phyloP scores from a whole-genome alignment of 140 eudicot genomes.

The Bidens hawaiensis region DNA sequence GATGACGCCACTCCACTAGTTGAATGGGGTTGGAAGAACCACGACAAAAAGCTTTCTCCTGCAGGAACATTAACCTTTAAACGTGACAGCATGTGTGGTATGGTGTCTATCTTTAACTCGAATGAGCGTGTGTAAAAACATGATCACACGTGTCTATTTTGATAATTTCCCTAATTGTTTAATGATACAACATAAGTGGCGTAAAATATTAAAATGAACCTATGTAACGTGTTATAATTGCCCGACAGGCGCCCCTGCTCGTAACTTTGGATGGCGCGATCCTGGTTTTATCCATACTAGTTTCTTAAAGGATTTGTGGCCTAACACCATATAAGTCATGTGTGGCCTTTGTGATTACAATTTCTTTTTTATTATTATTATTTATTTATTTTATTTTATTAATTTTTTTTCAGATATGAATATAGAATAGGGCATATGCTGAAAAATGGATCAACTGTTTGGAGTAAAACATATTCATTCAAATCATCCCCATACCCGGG shows the following conservation, averaged over 20 bases:
- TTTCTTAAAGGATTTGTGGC: conserved; percentile 32
- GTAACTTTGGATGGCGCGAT: conserved; percentile 41
- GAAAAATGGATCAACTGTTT: background rate
- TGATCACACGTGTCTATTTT: no score
- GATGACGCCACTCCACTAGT: conserved; percentile 7
- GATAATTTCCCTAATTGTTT: no score
- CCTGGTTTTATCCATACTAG: conserved; percentile 45
- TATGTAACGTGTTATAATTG: no score
- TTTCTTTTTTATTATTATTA: no score
- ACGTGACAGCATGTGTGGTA: conserved; percentile 11
- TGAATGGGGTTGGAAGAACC: conserved; percentile 11
- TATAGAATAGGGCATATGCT: conserved; percentile 6
- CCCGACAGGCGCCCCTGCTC: conserved; percentile 34
- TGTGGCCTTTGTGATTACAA: background rate
- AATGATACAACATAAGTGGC: background rate
- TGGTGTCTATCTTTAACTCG: conserved; percentile 44
- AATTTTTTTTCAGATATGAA: background rate
- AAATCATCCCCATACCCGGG: no score
- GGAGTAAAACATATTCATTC: no score
- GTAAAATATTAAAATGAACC: no score
- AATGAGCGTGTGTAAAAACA: no score
- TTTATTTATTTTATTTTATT: background rate
- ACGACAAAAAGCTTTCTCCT: conserved; percentile 6
- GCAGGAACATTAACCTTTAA: no score
- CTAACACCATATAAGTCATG: conserved; percentile 25